These are phyloP conservation scores for Casuarina glauca DNA, from an alignment of 306 rosid species.

Conservation along the genomic window DNA sequence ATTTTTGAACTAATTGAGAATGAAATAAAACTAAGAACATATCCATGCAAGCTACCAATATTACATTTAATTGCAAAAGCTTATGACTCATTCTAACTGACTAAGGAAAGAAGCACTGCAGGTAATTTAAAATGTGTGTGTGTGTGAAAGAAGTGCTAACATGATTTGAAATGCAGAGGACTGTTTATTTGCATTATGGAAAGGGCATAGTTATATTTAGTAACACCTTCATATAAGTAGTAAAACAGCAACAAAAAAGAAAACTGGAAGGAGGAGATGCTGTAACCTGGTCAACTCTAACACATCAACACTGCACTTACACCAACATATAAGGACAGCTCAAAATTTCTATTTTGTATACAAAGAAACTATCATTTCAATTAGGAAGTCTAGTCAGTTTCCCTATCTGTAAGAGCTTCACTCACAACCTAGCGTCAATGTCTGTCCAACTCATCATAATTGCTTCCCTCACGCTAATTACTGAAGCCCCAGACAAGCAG, in stretches of 20 bases:
- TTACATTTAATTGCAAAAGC: neutral
- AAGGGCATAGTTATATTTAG: neutral
- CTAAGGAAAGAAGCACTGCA: too few relatives aligned
- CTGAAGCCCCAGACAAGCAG: neutral
- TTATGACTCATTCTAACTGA: neutral
- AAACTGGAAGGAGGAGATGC: neutral
- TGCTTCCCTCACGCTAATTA: neutral
- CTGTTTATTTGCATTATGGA: neutral
- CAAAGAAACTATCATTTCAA: neutral
- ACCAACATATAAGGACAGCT: neutral
- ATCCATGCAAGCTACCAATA: neutral
- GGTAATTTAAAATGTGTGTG: too few relatives aligned
- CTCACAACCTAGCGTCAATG: neutral
- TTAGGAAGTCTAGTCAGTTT: neutral
- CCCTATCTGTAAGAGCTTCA: neutral
- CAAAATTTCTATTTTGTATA: neutral
- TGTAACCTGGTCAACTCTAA: neutral
- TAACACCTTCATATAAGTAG: neutral
- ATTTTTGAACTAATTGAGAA: neutral
- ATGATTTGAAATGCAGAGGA: neutral
- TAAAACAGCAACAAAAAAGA: neutral
- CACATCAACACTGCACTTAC: neutral
- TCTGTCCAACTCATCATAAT: neutral
- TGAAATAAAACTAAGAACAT: neutral
- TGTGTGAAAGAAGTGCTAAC: too few relatives aligned